Conservation (phyloP, 2,329 filamentous ascomycete genomes). For the Drechslerella coelobrocha region DNA sequence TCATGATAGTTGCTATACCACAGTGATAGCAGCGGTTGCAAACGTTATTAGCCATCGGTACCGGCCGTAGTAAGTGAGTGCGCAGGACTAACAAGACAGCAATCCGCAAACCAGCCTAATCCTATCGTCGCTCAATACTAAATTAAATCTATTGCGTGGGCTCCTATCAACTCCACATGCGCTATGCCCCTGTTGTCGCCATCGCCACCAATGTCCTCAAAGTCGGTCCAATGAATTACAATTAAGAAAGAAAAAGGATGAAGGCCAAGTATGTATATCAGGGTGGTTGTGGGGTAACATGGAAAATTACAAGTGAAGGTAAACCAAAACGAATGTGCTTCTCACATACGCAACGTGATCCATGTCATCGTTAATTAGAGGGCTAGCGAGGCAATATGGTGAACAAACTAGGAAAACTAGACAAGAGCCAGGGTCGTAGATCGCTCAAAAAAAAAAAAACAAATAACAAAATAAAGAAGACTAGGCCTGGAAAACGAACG, state of each 20-base stretch:
- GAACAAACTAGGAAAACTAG: not conserved
- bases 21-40: not conserved
- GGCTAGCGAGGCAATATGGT: not conserved
- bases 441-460: slow-evolving; percentile 11
- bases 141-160: slow-evolving; percentile 36
- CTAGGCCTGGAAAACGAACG: too few species aligned
- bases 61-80: not conserved
- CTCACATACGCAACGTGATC: slow-evolving; percentile 25
- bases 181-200: slow-evolving; percentile 16
- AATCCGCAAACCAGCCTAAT: slow-evolving; percentile 16
- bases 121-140: slow-evolving; percentile 11
- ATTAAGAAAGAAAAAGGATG: slow-evolving; percentile 12
- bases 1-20: not conserved
- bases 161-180: slow-evolving; percentile 36
- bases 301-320: slow-evolving; percentile 18
- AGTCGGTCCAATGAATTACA: slow-evolving; percentile 30
- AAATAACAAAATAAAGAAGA: slow-evolving; percentile 12
- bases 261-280: slow-evolving; percentile 38
- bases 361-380: slow-evolving; percentile 16
- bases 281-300: slow-evolving; percentile 8
- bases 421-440: slow-evolving; percentile 1
- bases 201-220: slow-evolving; percentile 19
- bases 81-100: slow-evolving; percentile 13
- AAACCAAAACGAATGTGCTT: slow-evolving; percentile 13
- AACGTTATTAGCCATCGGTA: not conserved